phyloP scores from a whole-genome alignment of 1,139 yeast species.

The Debaryomyces sp. region DNA sequence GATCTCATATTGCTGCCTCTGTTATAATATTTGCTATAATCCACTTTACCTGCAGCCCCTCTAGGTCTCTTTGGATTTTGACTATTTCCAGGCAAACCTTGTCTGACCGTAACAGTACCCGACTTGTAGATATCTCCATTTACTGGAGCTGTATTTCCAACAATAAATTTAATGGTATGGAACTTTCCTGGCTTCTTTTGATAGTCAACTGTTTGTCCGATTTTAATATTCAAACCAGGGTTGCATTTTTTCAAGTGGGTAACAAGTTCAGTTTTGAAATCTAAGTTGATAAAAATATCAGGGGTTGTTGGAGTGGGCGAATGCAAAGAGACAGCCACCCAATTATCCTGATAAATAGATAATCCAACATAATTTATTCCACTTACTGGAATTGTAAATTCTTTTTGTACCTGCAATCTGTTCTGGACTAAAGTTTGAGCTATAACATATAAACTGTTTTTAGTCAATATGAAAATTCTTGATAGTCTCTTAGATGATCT shows the following conservation, averaged over 20 bases:
- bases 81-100: constrained; percentile 77
- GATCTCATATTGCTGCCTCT: constrained; percentile 26
- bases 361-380: constrained; percentile 67
- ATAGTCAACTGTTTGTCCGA: constrained; percentile 77
- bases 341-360: constrained; percentile 84
- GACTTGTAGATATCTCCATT: constrained; percentile 82
- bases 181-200: constrained; percentile 89
- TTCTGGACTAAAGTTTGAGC: constrained; percentile 75
- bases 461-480: constrained; percentile 72
- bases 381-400: constrained; percentile 61
- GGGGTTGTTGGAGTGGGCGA: constrained; percentile 58
- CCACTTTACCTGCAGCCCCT: constrained; percentile 41
- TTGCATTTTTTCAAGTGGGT: constrained; percentile 72
- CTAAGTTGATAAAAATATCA: constrained; percentile 78
- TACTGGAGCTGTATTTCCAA: constrained; percentile 56
- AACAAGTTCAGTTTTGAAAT: constrained; percentile 86
- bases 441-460: constrained; percentile 62
- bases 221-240: constrained; percentile 58
- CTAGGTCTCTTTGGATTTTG: constrained; percentile 73
- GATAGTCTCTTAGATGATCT: constrained; percentile 83
- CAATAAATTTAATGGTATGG: constrained; percentile 70
- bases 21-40: constrained; percentile 47
- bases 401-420: constrained; percentile 67
- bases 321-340: constrained; percentile 77
- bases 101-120: constrained; percentile 78